phyloP scores from a whole-genome alignment of 495 filamentous ascomycete species.

The Penicillium crystallinum region DNA sequence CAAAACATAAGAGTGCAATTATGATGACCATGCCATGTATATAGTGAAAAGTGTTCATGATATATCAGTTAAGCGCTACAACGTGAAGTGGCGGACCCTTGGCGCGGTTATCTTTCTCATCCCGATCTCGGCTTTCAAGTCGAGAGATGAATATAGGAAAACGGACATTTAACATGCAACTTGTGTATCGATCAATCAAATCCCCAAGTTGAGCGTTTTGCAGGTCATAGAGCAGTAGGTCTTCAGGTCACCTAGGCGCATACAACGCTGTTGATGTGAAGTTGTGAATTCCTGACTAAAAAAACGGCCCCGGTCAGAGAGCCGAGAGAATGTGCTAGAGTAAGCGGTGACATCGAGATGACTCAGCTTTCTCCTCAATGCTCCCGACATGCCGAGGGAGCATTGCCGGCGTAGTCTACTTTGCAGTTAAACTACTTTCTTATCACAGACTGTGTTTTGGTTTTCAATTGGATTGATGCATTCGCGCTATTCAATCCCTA shows the following conservation, averaged over 20 bases:
- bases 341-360: neutral
- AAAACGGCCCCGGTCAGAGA: neutral
- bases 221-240: too few species aligned
- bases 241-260: too few species aligned
- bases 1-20: too few species aligned
- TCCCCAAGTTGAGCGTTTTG: too few species aligned
- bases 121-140: conserved; percentile 2
- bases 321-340: conserved; percentile 7
- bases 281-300: neutral
- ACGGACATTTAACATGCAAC: neutral
- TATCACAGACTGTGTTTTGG: neutral
- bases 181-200: too few species aligned
- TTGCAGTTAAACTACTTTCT: conserved; percentile 9
- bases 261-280: too few species aligned
- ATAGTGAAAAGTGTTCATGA: conserved; percentile 6
- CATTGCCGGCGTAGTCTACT: conserved; percentile 15
- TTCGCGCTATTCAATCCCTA: neutral
- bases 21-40: conserved; percentile 17
- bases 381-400: conserved; percentile 12
- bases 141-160: neutral
- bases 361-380: neutral
- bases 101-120: neutral
- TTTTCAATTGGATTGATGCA: neutral
- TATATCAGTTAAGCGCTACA: too few species aligned
- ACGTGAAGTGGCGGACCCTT: too few species aligned